These are phyloP conservation scores for Cenchrus americanus DNA, from an alignment of 176 grass and related monocot species.

Conservation along the genomic window DNA sequence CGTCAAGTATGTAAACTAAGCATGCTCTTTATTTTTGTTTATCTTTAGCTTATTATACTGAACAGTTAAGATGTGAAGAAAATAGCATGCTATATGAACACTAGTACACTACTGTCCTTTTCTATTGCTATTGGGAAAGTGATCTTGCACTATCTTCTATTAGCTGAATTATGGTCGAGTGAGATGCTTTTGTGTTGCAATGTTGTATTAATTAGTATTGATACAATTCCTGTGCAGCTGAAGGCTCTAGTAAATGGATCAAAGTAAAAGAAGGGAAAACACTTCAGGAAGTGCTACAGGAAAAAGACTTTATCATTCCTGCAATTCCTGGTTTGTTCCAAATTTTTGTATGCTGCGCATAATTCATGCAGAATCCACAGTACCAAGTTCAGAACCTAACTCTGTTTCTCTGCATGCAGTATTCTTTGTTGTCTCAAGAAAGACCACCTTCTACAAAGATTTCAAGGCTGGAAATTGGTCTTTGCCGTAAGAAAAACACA, in stretches of 20 bases:
- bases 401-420: conserved; percentile 51
- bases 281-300: conserved; percentile 68
- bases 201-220: not conserved
- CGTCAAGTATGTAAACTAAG: conserved; percentile 47
- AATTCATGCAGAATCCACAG: not conserved
- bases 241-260: conserved; percentile 59
- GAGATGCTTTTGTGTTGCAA: not conserved
- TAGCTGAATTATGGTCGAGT: not conserved
- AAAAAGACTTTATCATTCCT: conserved; percentile 68
- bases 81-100: not conserved
- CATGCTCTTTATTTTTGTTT: conserved; percentile 10
- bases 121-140: not conserved
- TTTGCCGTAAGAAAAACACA: conserved; percentile 54
- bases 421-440: conserved; percentile 90
- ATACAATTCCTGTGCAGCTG: conserved; percentile 39
- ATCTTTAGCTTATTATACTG: conserved; percentile 19
- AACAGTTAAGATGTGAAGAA: not conserved
- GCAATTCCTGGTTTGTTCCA: conserved; percentile 71
- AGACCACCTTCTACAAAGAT: conserved; percentile 69
- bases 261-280: conserved; percentile 76
- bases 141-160: not conserved
- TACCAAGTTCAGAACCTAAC: not conserved
- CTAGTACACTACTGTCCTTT: not conserved
- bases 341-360: not conserved
- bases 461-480: conserved; percentile 84